Percentiles rank a stretch among this genome's conserved stretches.
Conservation (phyloP, 768 basidiomycete species). For the Suillus alpinus region DNA sequence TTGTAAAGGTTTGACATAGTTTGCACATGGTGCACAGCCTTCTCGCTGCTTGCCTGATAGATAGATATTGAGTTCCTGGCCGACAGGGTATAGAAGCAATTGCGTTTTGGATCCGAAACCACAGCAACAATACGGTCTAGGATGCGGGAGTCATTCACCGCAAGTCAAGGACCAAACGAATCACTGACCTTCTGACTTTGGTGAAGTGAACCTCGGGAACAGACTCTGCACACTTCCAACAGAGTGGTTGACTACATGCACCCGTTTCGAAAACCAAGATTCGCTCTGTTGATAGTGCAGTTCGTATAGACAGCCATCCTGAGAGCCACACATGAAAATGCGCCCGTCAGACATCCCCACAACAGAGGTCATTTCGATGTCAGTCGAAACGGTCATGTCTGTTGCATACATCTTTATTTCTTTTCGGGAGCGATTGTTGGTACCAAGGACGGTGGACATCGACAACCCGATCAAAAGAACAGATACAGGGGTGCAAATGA, state of each 20-base stretch:
- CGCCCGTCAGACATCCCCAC: constrained; percentile 77
- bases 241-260: constrained; percentile 85
- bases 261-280: constrained; percentile 88
- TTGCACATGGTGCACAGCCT: constrained; percentile 67
- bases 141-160: constrained; percentile 9
- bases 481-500: constrained; percentile 84
- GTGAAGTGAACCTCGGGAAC: constrained; percentile 68
- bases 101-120: constrained; percentile 63
- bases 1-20: constrained; percentile 75
- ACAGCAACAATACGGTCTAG: constrained; percentile 72
- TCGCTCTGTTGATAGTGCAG: constrained; percentile 87
- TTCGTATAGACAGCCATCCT: constrained; percentile 90
- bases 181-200: constrained; percentile 62
- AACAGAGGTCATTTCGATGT: constrained; percentile 85
- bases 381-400: constrained; percentile 74
- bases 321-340: constrained; percentile 85
- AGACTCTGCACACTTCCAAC: constrained; percentile 75
- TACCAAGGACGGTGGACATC: constrained; percentile 37
- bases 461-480: constrained; percentile 85
- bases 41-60: constrained; percentile 63
- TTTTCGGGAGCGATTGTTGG: constrained; percentile 44
- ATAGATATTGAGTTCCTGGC: constrained; percentile 62
- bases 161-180: not conserved
- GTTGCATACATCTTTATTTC: constrained; percentile 90
- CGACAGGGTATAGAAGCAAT: constrained; percentile 77